These are phyloP conservation scores for Miamiensis avidus DNA, from an alignment of 169 alveolate genomes.

Conservation along the genomic window DNA sequence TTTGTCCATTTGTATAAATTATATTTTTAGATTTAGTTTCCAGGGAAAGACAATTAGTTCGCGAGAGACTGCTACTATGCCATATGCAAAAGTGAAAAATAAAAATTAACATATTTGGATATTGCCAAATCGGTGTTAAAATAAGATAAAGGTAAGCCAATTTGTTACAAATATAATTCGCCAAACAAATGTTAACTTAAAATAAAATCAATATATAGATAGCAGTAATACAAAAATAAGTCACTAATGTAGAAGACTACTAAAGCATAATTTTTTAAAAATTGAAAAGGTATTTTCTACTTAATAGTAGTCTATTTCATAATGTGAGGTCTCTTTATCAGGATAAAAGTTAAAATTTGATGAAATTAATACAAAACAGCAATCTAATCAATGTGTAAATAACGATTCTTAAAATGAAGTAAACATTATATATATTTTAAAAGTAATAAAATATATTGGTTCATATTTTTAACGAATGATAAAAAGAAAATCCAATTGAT, in stretches of 20 bases:
- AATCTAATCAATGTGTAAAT: neutral
- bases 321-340: neutral
- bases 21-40: neutral
- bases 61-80: neutral
- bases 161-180: too few relatives aligned
- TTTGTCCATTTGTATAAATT: too few relatives aligned
- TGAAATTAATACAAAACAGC: neutral
- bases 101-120: too few relatives aligned
- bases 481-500: too few relatives aligned
- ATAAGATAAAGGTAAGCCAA: neutral
- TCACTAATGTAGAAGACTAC: neutral
- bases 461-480: too few relatives aligned
- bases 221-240: neutral
- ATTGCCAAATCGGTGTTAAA: neutral
- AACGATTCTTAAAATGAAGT: neutral
- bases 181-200: neutral
- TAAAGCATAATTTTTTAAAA: neutral
- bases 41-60: neutral
- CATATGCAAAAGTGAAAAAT: neutral
- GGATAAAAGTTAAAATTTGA: neutral
- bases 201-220: neutral
- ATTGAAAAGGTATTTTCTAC: neutral
- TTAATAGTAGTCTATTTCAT: too few relatives aligned
- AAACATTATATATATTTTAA: too few relatives aligned
- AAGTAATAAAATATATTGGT: too few relatives aligned